Conservation (phyloP, 345 rosid genomes). For the Noccaea bulbosa region DNA sequence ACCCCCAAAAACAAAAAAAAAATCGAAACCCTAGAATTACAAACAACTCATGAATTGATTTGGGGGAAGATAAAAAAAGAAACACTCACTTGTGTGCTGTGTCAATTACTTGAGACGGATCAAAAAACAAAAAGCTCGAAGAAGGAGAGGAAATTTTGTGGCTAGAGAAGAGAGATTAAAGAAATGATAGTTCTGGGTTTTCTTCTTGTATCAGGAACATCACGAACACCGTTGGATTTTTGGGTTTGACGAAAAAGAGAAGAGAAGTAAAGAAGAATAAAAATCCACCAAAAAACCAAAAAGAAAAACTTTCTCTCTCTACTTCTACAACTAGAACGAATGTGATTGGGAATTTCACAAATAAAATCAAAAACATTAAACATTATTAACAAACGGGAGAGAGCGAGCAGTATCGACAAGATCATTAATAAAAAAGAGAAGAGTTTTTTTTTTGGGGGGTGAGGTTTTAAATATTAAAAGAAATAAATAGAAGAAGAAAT, state of each 20-base stretch:
- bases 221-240: slow-evolving; percentile 40
- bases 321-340: slow-evolving; percentile 17
- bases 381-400: slow-evolving; percentile 23
- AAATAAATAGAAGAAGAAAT: slow-evolving; percentile 36
- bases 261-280: slow-evolving; percentile 43
- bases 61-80: slow-evolving; percentile 13
- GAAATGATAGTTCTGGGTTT: background rate
- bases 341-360: slow-evolving; percentile 62
- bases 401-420: slow-evolving; percentile 39
- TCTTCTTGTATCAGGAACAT: background rate
- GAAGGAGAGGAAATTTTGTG: background rate
- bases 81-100: slow-evolving; percentile 21
- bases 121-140: slow-evolving; percentile 25
- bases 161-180: background rate
- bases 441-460: too few relatives aligned
- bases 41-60: slow-evolving; percentile 17
- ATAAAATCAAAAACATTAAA: slow-evolving; percentile 40
- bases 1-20: slow-evolving; percentile 10
- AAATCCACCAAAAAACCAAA: slow-evolving; percentile 42
- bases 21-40: slow-evolving; percentile 34
- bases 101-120: slow-evolving; percentile 23
- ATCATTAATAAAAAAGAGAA: slow-evolving; percentile 40
- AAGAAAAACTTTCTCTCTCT: slow-evolving; percentile 45
- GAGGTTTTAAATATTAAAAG: slow-evolving; percentile 23
- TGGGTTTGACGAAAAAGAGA: slow-evolving; percentile 48